Conservation (phyloP, 805 yeast species). For the Suhomyces sp. region DNA sequence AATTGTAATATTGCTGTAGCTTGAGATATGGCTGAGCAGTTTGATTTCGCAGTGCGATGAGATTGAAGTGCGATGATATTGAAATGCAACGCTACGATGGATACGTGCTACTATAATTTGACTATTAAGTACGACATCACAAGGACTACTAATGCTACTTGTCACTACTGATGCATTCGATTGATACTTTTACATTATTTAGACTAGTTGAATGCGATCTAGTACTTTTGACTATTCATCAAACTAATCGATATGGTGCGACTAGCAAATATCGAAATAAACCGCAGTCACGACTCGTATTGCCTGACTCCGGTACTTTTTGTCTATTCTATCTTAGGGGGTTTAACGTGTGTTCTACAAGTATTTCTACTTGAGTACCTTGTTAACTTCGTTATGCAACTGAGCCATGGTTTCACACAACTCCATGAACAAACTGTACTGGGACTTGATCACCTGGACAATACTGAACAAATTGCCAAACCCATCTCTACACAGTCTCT, state of each 20-base stretch:
- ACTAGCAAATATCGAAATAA: too few relatives aligned
- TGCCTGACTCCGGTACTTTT: neutral
- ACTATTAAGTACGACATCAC: too few relatives aligned
- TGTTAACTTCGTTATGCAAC: constrained; percentile 46
- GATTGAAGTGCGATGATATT: neutral
- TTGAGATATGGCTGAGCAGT: neutral
- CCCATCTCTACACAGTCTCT: constrained; percentile 37
- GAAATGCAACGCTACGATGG: too few relatives aligned
- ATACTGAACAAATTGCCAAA: constrained; percentile 43
- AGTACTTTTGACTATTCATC: too few relatives aligned
- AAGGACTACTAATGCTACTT: too few relatives aligned
- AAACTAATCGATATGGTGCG: too few relatives aligned
- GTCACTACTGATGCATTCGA: too few relatives aligned
- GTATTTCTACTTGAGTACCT: constrained; percentile 5
- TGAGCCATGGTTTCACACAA: constrained; percentile 72
- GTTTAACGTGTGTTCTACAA: too few relatives aligned
- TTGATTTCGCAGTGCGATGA: neutral
- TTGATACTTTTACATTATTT: neutral
- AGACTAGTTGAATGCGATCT: neutral
- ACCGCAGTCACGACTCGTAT: too few relatives aligned
- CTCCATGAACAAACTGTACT: constrained; percentile 70
- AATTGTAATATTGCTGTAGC: too few relatives aligned
- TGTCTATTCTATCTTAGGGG: neutral
- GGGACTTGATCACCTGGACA: constrained; percentile 62
- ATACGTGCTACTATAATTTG: too few relatives aligned